Evolutionary conservation across 306 rosid genomes (phyloP).

Genomic region (Sechiopsis laciniata): DNA sequence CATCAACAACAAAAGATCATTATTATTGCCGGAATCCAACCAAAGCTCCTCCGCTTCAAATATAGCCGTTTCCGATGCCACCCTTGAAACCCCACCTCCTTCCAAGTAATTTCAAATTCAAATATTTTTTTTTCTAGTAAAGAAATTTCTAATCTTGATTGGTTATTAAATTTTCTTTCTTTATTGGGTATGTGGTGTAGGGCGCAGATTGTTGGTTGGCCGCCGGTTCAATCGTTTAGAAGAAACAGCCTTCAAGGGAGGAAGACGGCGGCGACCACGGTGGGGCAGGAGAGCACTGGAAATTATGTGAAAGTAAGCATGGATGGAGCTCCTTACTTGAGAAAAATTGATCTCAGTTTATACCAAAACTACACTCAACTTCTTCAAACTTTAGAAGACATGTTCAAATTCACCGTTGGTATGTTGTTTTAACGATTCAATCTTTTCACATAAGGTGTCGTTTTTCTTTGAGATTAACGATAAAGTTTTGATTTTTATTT

Average conservation of each 20-base stretch:
- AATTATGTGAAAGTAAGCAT: slow-evolving; percentile 79
- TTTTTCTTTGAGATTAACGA: slow-evolving; percentile 13
- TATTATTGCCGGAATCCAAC: slow-evolving; percentile 6
- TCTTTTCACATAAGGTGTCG: not conserved
- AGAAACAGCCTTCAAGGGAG: slow-evolving; percentile 52
- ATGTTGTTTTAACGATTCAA: not conserved
- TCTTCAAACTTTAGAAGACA: slow-evolving; percentile 60
- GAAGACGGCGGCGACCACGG: slow-evolving; percentile 10
- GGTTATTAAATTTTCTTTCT: not conserved
- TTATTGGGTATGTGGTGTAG: slow-evolving; percentile 41
- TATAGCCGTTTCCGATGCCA: not conserved
- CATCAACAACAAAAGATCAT: slow-evolving; percentile 8
- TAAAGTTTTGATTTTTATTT: not conserved
- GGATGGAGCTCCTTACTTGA: slow-evolving; percentile 96
- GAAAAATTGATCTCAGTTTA: slow-evolving; percentile 67
- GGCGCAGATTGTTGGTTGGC: slow-evolving; percentile 86
- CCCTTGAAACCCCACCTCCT: slow-evolving; percentile 7
- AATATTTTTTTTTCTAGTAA: no score
- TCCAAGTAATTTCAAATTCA: slow-evolving; percentile 13
- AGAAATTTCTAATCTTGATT: not conserved
- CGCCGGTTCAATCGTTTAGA: slow-evolving; percentile 71
- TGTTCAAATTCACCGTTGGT: slow-evolving; percentile 77
- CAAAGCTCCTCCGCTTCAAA: slow-evolving; percentile 8
- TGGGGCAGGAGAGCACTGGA: slow-evolving; percentile 37
- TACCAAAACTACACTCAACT: slow-evolving; percentile 58